Percentiles rank a stretch among this genome's conserved stretches.
phyloP scores from a whole-genome alignment of 768 basidiomycete species.

The Holtermannia corniformis region DNA sequence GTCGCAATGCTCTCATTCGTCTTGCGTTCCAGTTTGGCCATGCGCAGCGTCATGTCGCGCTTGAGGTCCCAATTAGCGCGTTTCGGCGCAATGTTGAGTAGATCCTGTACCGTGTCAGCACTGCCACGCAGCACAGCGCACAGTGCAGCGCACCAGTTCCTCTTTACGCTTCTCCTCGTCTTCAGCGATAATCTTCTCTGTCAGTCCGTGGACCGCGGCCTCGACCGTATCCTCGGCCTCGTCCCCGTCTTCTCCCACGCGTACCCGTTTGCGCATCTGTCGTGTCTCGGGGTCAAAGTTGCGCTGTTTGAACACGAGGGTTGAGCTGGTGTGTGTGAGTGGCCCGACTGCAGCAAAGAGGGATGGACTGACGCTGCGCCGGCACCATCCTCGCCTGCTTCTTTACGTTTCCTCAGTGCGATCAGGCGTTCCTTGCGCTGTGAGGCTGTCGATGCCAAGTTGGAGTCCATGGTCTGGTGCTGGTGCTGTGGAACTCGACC shows the following conservation, averaged over 20 bases:
- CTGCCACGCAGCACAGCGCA: constrained; percentile 1
- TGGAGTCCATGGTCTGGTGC: constrained; percentile 24
- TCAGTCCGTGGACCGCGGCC: constrained; percentile 68
- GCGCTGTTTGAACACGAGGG: constrained; percentile 46
- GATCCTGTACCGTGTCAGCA: constrained; percentile 32
- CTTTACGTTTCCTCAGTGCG: constrained; percentile 36
- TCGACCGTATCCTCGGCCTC: constrained; percentile 75
- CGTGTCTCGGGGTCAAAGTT: constrained; percentile 82
- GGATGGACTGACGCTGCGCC: background rate
- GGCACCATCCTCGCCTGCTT: constrained; percentile 17
- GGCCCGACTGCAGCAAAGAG: background rate
- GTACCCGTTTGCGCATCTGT: constrained; percentile 21
- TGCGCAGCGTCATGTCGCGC: constrained; percentile 61
- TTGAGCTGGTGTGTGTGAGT: constrained; percentile 9
- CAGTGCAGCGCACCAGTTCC: constrained; percentile 59
- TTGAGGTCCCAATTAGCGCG: constrained; percentile 76
- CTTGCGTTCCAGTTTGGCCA: constrained; percentile 72
- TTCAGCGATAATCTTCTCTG: constrained; percentile 72
- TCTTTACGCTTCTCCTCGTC: constrained; percentile 76
- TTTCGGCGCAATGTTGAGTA: constrained; percentile 57
- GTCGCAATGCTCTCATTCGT: constrained; percentile 88
- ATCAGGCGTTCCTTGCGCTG: constrained; percentile 40
- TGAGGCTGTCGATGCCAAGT: constrained; percentile 36
- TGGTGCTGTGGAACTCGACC: background rate
- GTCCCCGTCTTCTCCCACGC: constrained; percentile 57